These are phyloP conservation scores for Xenoacremonium recifei DNA, from an alignment of 2,329 filamentous ascomycete species.

Conservation along the genomic window DNA sequence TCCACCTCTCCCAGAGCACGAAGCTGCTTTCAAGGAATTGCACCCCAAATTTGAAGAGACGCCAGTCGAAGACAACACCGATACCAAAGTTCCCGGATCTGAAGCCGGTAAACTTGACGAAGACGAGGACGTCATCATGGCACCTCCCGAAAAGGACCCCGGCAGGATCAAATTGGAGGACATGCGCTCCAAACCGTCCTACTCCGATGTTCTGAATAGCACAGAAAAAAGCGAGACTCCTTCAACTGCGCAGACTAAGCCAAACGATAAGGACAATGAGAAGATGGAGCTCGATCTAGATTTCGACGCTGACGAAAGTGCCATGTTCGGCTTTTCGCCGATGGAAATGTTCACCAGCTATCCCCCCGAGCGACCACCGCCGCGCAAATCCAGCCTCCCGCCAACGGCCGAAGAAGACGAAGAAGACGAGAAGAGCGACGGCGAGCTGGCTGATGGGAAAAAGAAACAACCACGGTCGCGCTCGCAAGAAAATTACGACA, in stretches of 20 bases:
- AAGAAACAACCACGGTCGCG: too few relatives aligned
- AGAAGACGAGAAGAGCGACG: too few relatives aligned
- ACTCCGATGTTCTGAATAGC: constrained; percentile 10
- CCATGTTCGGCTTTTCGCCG: constrained; percentile 6
- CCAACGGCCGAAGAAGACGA: constrained; percentile 16
- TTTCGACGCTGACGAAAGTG: constrained; percentile 6
- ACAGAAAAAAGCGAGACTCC: constrained; percentile 10
- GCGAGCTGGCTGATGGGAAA: too few relatives aligned
- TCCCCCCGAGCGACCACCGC: constrained; percentile 1
- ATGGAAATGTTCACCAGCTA: constrained; percentile 14
- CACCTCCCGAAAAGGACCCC: constrained; percentile 9
- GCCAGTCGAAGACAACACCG: background rate
- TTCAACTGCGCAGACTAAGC: constrained; percentile 3
- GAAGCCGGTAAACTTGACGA: too few relatives aligned
- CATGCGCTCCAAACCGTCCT: constrained; percentile 12
- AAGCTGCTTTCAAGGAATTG: too few relatives aligned
- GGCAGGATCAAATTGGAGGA: constrained; percentile 13
- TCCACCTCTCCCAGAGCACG: too few relatives aligned
- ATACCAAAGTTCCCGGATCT: background rate
- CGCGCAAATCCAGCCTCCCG: constrained; percentile 3
- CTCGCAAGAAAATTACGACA: constrained; percentile 12
- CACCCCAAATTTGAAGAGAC: too few relatives aligned
- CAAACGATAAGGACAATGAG: constrained; percentile 5
- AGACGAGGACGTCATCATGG: constrained; percentile 11
- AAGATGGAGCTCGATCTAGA: constrained; percentile 15